Evolutionary conservation across 441 rosid species (phyloP).

Genomic region (Gossypium gossypioides): DNA sequence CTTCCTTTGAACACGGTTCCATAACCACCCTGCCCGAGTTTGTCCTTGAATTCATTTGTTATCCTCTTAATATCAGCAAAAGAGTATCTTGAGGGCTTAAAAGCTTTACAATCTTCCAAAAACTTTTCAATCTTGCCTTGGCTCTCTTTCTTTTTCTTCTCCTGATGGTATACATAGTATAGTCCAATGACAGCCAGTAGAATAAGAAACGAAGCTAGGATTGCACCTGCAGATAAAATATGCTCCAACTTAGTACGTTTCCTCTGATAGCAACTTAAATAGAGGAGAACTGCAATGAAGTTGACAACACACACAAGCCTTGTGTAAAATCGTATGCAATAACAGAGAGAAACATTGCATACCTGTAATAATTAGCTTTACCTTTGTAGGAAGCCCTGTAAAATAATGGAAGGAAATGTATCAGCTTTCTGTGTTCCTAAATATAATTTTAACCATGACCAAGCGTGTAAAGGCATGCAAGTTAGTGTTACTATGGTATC

Average conservation of each 20-base stretch:
- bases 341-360: background rate
- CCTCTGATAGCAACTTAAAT: background rate
- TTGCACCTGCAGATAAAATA: background rate
- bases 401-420: background rate
- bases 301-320: background rate
- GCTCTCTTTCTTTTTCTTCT: constrained; percentile 3
- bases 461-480: background rate
- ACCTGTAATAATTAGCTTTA: background rate
- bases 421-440: too few relatives aligned
- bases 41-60: constrained; percentile 14
- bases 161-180: background rate
- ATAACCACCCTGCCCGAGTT: constrained; percentile 17
- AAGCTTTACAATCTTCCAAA: background rate
- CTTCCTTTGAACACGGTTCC: constrained; percentile 20
- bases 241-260: background rate
- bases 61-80: constrained; percentile 18
- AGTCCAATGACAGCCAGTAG: background rate
- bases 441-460: too few relatives aligned
- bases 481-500: background rate
- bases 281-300: background rate
- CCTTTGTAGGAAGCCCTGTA: background rate
- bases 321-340: too few relatives aligned
- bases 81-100: constrained; percentile 8
- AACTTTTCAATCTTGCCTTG: constrained; percentile 11
- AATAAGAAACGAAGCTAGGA: background rate